These are phyloP conservation scores for Aleurites moluccanus DNA, from an alignment of 441 rosid species.

Conservation along the genomic window DNA sequence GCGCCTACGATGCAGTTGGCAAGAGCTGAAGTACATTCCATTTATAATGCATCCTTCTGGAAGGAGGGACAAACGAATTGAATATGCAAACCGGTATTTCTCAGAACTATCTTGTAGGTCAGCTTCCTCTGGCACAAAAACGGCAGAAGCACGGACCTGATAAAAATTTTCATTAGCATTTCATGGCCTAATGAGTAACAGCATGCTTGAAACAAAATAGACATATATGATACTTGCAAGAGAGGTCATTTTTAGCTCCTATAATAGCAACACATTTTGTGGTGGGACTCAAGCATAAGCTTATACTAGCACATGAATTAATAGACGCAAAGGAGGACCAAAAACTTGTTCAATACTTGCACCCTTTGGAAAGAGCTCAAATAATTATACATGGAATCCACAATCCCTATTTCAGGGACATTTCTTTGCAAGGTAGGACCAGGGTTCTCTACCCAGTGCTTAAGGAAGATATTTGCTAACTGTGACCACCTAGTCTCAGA, in stretches of 20 bases:
- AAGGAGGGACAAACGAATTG: constrained; percentile 72
- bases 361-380: no score
- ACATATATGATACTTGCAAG: neutral
- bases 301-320: no score
- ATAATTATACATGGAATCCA: no score
- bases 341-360: no score
- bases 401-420: no score
- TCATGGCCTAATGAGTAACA: neutral
- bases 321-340: no score
- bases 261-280: neutral
- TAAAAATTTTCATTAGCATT: constrained; percentile 9
- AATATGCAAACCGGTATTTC: constrained; percentile 52
- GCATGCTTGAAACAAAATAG: neutral
- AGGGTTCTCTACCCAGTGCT: no score
- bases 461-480: no score
- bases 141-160: constrained; percentile 74
- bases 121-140: constrained; percentile 58
- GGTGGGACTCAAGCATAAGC: no score
- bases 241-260: neutral
- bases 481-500: no score
- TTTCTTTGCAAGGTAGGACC: no score
- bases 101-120: constrained; percentile 32
- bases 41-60: constrained; percentile 60
- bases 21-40: constrained; percentile 51
- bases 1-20: constrained; percentile 62